Evolutionary conservation across 2,329 filamentous ascomycete genomes (phyloP), one percentile per base, ranked within the genome.

Genomic region (Cladophialophora chaetospira): DNA sequence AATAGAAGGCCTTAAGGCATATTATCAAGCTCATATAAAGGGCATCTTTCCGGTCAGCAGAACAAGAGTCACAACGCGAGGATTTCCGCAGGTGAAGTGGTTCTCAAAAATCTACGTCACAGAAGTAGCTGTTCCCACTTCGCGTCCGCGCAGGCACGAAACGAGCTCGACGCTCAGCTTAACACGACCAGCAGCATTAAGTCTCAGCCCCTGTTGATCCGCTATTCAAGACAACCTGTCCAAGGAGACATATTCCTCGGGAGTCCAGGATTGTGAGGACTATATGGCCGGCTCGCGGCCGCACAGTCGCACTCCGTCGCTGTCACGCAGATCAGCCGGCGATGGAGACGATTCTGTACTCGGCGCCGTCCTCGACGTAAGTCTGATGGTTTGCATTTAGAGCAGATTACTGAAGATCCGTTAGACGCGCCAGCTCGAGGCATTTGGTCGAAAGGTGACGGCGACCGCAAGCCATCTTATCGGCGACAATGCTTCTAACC

Each of bases 401-500:
- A n/a, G n/a, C n/a, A n/a, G n/a, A n/a, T n/a, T n/a, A n/a, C n/a
- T n/a, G n/a, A n/a, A n/a, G n/a, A n/a, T n/a, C n/a, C n/a, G n/a
- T n/a, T n/a, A 96, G 91, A 86, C 90, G 53, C 88, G 91, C 67
- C 89, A 94, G 63, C 79, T 97, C 67, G 92, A 97, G 76, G 89
- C 90, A 53, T 97, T 99, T 74, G 86, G 91, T 65, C 87, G 93
- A 70, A 99, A 97, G 76, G 91, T 97, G 62, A 94, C 92, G 26
- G 91, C 91, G 25, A 97, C 94, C 17, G 94, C 94, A 55, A 89
- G 86, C 68, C 91, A 96, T 73, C 81, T 99, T 65, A 96, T 97
- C 68, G 87, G 83, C 42, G 75, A 73, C 73, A 80, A 71, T 66
- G 78, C 68, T 67, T 80, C 75, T 70, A 80, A 71, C 69, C 88